Evolutionary conservation across 73 alveolate genomes (phyloP), one percentile per base, ranked within the genome.

Genomic region (Paramecium pentaurelia): DNA sequence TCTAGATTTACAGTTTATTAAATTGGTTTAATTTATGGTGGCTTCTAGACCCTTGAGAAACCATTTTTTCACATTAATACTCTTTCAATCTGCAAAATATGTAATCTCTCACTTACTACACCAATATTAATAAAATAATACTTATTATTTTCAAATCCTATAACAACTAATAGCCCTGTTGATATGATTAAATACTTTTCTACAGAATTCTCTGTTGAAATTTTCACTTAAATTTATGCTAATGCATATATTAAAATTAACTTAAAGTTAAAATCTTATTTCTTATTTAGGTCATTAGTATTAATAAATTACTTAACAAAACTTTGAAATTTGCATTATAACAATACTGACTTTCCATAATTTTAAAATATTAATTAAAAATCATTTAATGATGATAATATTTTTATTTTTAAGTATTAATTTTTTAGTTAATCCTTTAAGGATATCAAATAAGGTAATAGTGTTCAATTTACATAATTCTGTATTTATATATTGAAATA

Each of bases 61-160:
- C 34, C 68, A 73, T 73, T 64, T 73, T 68, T 22, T 73, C 38
- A 18, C 87, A 73, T 40, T 6, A 0, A 40, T 68, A 73, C 2
- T 73, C 87, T 37, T 10, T 25, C 10, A 37, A 36, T 34, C 60
- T 37, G 10, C 87, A 73, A 59, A 73, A 73, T 37, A 73, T 16
- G 11, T 37, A 73, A 73, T 73, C 87, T 73, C 60, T 73, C 6
- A 73, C 60, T 3, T 73, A 64, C 87, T 73, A 64, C 22, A 64
- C 6, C 12, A 3, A 3, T 54, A n/a, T 18, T 7, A 6, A 0
- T 54, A 54, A 7, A 0, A 16, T 40, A 12, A 32, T 64, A 64
- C 84, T 8, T 64, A 2, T 64, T 64, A 64, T 64, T 54, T 64
- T 64, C 45, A 32, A 64, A 64, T 14, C 54, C 84, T 64, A 64